Conservation (phyloP, 2,329 filamentous ascomycete genomes). For the Exserohilum turcica region DNA sequence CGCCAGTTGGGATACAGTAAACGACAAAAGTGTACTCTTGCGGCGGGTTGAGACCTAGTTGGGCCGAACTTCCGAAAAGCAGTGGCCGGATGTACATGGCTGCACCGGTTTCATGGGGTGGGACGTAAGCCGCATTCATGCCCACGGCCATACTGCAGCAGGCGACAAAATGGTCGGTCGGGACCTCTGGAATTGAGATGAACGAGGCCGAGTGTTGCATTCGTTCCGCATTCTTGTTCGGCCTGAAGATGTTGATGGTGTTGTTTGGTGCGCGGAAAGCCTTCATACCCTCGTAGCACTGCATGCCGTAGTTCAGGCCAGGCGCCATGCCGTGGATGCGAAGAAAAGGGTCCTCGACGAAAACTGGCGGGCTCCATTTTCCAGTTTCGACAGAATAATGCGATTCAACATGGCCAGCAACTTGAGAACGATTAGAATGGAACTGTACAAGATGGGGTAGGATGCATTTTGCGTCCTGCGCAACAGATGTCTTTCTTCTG, state of each 20-base stretch:
- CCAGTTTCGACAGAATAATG: conserved; percentile 76
- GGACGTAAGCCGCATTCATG: conserved; percentile 88
- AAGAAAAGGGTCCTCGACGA: conserved; percentile 82
- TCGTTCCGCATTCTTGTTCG: conserved; percentile 79
- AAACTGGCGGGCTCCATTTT: conserved; percentile 77
- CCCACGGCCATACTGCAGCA: conserved; percentile 81
- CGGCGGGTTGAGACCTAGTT: conserved; percentile 82
- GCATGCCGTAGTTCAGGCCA: conserved; percentile 91
- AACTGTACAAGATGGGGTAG: background rate
- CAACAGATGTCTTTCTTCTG: background rate
- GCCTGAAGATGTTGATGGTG: conserved; percentile 84
- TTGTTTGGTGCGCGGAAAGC: conserved; percentile 81
- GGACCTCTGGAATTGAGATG: conserved; percentile 81
- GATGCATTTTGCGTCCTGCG: background rate
- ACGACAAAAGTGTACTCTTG: conserved; percentile 93
- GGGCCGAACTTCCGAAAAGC: conserved; percentile 83
- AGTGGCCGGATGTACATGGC: conserved; percentile 92
- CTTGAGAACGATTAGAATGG: conserved; percentile 51
- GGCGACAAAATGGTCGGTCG: conserved; percentile 74
- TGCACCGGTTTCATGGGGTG: conserved; percentile 84
- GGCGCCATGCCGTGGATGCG: conserved; percentile 94
- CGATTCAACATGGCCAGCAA: conserved; percentile 93
- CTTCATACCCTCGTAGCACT: conserved; percentile 98
- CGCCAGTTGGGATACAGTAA: conserved; percentile 87
- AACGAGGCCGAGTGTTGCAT: conserved; percentile 84